phyloP scores from a whole-genome alignment of 306 rosid species.

The Dalbergia oliveri region DNA sequence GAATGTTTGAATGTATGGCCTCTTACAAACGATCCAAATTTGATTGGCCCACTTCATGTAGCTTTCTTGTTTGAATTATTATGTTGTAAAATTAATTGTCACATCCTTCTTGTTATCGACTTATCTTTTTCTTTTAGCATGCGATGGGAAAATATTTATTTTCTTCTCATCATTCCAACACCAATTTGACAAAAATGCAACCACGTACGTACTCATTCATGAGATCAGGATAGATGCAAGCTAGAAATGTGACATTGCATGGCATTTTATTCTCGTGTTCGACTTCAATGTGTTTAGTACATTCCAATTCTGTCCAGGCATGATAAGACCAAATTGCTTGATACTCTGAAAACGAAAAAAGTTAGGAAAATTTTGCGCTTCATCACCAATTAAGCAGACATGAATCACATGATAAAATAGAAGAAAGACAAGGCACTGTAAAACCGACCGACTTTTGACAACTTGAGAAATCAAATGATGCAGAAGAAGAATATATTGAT shows the following conservation, averaged over 20 bases:
- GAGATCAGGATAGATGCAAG: background rate
- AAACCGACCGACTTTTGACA: constrained; percentile 7
- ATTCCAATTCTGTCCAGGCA: background rate
- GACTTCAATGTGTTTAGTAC: background rate
- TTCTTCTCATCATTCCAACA: background rate
- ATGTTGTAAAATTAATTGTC: background rate
- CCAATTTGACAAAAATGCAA: background rate
- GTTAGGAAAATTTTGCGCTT: background rate
- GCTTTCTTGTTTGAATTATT: background rate
- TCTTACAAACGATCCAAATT: background rate
- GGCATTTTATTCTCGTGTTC: background rate
- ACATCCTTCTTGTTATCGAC: background rate
- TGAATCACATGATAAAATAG: constrained; percentile 3
- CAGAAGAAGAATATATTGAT: background rate
- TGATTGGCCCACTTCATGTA: background rate
- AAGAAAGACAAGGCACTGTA: constrained; percentile 8
- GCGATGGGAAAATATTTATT: too few species aligned
- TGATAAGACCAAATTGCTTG: constrained; percentile 2
- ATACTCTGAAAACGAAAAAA: background rate
- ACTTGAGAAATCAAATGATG: constrained; percentile 6
- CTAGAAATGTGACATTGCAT: background rate
- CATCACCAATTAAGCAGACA: background rate
- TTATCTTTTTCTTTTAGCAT: too few species aligned
- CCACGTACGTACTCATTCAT: background rate
- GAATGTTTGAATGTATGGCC: background rate